Percentiles rank a stretch among this genome's conserved stretches.
phyloP scores from a whole-genome alignment of 768 basidiomycete genomes.

The Kockovaella imperatae region DNA sequence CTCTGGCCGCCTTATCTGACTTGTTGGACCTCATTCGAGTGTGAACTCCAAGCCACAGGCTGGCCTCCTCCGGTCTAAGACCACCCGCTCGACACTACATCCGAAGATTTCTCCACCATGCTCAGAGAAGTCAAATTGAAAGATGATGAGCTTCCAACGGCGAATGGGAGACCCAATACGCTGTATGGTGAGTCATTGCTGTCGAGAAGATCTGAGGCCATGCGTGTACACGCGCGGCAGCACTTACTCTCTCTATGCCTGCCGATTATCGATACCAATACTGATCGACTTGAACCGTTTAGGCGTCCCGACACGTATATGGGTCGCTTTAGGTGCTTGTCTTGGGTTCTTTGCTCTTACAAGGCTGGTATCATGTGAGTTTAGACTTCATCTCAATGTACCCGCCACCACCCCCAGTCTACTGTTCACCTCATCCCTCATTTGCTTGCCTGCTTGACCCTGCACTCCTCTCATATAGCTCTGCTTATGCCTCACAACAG shows the following conservation, averaged over 20 bases:
- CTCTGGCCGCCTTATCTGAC: too few relatives aligned
- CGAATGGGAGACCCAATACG: conserved; percentile 5
- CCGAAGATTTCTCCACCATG: conserved; percentile 10
- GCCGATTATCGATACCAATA: neutral
- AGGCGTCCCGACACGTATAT: conserved; percentile 32
- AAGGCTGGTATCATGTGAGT: conserved; percentile 19
- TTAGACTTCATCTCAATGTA: too few relatives aligned
- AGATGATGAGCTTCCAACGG: conserved; percentile 18
- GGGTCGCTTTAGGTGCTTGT: conserved; percentile 16
- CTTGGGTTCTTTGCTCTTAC: conserved; percentile 26
- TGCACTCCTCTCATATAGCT: too few relatives aligned
- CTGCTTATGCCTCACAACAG: conserved; percentile 3
- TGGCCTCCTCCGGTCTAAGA: too few relatives aligned
- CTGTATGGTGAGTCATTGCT: conserved; percentile 13
- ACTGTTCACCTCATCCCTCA: too few relatives aligned
- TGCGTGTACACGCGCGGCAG: too few relatives aligned
- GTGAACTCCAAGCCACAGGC: too few relatives aligned
- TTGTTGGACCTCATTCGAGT: too few relatives aligned
- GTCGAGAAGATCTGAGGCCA: too few relatives aligned
- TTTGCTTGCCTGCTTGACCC: too few relatives aligned
- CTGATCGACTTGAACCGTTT: neutral
- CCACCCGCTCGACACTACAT: too few relatives aligned
- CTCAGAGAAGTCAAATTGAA: conserved; percentile 37
- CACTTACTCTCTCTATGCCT: neutral
- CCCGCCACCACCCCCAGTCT: too few relatives aligned